Base-by-base conservation (phyloP, 768 basidiomycete species). In the Psilocybe cyanescens region DNA sequence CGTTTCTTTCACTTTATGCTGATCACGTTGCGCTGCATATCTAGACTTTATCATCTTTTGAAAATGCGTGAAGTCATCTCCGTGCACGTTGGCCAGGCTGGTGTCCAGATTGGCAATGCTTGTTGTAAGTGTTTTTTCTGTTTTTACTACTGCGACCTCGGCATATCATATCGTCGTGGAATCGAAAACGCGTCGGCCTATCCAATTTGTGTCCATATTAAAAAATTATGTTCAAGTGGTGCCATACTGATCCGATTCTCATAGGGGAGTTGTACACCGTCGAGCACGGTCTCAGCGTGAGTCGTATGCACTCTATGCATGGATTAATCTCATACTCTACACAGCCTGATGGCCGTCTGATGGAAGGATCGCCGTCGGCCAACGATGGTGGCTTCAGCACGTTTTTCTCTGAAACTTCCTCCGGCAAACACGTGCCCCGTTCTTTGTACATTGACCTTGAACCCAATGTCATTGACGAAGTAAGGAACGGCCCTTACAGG, bases 241-340 rank as follows among this genome's bases (percentile, higher is more conserved):
- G 65, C 71, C 70, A 75, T 77, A 70, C 79, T 81, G 68, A 82
- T 75, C 68, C 55, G 72, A 70, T 72, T 72, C 69, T 75, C 71
- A 30, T 75, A 95, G 93, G 94, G 97, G 97, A 98, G 80, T 87
- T 99, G 64, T 99, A 99, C 83, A 97, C 95, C 72, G 89, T 97
- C 70, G 97, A 99, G 79, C 97, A 99, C 78, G 96, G 96, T 74
- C 83, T 99, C 62, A 96, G 91, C 76, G 97, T 97, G 76, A 79
- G 90, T 70, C 62, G 44, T 45, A 44, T 46, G 3, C 16, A 19
- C 48, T 56, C 12, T 6, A 6, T 50, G 47, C 57, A 39, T 54
- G 58, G 48, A 65, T 7, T 60, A 58, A 62, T 67, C 66, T 75
- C 62, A 62, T 47, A 55, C n/a, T 8, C 33, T 17, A 5, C 17